Evolutionary conservation across 768 basidiomycete genomes (phyloP).

Genomic region (Boletus sp.): DNA sequence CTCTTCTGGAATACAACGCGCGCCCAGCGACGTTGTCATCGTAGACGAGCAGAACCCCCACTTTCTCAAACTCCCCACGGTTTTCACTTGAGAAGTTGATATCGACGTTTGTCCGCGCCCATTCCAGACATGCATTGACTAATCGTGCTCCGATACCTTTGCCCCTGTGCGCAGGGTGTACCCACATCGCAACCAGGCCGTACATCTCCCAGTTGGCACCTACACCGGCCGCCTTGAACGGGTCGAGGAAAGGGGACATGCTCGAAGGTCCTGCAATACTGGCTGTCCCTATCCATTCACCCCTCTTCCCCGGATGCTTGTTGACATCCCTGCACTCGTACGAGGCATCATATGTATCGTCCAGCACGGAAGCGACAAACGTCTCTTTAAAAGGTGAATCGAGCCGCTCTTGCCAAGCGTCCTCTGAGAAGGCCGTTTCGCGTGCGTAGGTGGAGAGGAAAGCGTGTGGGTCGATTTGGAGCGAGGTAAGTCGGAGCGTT

Average conservation of each 20-base stretch:
- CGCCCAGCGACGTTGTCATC: constrained; percentile 15
- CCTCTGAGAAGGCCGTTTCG: constrained; percentile 20
- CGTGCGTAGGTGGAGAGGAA: constrained; percentile 25
- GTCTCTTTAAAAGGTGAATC: constrained; percentile 12
- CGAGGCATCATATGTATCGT: neutral
- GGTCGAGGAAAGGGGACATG: constrained; percentile 1
- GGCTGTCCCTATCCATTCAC: constrained; percentile 23
- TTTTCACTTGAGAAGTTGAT: constrained; percentile 1
- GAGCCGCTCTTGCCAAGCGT: constrained; percentile 21
- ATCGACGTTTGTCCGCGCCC: constrained; percentile 22
- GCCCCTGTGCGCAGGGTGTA: constrained; percentile 28
- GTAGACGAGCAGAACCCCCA: constrained; percentile 15
- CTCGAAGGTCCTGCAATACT: constrained; percentile 12
- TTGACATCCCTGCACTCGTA: neutral
- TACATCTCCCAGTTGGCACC: constrained; percentile 19
- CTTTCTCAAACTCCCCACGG: constrained; percentile 10
- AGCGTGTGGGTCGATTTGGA: constrained; percentile 19
- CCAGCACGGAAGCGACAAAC: constrained; percentile 15
- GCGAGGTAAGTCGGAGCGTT: constrained; percentile 18
- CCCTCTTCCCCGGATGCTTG: neutral
- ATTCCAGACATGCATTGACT: constrained; percentile 21
- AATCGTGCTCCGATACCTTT: constrained; percentile 19
- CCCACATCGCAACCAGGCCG: constrained; percentile 25
- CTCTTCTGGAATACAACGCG: constrained; percentile 19
- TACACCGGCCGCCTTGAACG: constrained; percentile 13